Percentiles rank a stretch among this genome's conserved stretches.
Conservation (phyloP, 192 early-diverging fungal species). For the Coemansia sp. region DNA sequence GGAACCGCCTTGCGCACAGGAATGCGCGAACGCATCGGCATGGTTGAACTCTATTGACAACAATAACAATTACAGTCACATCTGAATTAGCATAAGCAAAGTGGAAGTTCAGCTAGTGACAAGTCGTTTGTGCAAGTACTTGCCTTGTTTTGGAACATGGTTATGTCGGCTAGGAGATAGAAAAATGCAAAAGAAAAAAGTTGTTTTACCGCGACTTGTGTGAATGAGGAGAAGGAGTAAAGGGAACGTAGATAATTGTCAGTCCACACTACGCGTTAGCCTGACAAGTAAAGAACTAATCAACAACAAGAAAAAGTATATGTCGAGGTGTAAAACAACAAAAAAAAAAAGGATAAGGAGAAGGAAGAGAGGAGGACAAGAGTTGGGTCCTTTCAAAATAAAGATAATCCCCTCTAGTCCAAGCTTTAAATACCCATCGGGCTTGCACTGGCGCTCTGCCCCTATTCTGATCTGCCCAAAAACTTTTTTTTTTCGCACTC, state of each 20-base stretch:
- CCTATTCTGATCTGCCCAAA: slow-evolving; percentile 3
- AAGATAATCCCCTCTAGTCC: neutral
- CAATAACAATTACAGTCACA: neutral
- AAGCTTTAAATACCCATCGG: neutral
- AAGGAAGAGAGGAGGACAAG: slow-evolving; percentile 6
- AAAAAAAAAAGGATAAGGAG: neutral
- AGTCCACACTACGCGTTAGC: too few species aligned
- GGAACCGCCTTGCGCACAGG: slow-evolving; percentile 29
- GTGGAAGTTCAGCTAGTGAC: neutral
- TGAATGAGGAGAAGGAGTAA: neutral
- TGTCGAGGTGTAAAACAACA: neutral
- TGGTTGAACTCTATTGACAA: slow-evolving; percentile 28
- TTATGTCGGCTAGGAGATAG: neutral
- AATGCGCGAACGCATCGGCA: slow-evolving; percentile 45
- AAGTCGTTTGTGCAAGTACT: neutral
- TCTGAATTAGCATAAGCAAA: slow-evolving; percentile 8
- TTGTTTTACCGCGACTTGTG: neutral
- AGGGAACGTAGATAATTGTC: neutral
- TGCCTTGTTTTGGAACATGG: slow-evolving; percentile 54
- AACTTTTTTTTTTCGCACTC: neutral
- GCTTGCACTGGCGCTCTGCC: neutral
- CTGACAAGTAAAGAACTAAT: neutral
- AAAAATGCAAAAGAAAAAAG: neutral
- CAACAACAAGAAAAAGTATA: neutral
- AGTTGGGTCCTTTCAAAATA: neutral